Percentiles rank a stretch among this genome's conserved stretches.
phyloP scores from a whole-genome alignment of 352 stramenopile genomes.

The Phytopythium helicoides region DNA sequence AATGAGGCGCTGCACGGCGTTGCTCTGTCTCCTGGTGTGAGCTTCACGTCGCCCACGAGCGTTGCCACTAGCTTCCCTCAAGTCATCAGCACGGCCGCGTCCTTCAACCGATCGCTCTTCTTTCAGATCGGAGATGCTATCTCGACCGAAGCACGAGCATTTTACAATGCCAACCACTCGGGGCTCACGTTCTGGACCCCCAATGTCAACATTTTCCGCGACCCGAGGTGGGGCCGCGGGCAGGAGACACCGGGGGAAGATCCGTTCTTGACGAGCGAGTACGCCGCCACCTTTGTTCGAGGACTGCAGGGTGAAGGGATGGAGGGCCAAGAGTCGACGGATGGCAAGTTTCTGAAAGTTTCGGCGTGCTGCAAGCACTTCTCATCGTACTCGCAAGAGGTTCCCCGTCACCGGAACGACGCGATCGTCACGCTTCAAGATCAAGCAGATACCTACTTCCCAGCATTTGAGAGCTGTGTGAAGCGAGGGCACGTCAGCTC shows the following conservation, averaged over 20 bases:
- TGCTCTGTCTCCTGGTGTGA: constrained; percentile 62
- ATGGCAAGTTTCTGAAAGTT: constrained; percentile 57
- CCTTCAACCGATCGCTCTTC: constrained; percentile 90
- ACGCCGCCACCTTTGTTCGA: constrained; percentile 82
- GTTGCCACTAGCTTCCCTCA: constrained; percentile 90
- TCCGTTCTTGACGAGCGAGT: constrained; percentile 82
- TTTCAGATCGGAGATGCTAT: constrained; percentile 73
- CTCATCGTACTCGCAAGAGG: constrained; percentile 85
- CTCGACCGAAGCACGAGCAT: constrained; percentile 73
- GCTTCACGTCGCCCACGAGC: constrained; percentile 42
- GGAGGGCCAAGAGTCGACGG: constrained; percentile 9
- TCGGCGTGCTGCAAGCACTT: constrained; percentile 93
- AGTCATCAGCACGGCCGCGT: constrained; percentile 66
- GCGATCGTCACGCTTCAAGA: constrained; percentile 87
- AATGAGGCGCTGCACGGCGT: constrained; percentile 89
- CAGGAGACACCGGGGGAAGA: constrained; percentile 92
- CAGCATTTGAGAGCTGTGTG: constrained; percentile 81
- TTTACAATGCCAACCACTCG: constrained; percentile 72
- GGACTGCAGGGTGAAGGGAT: constrained; percentile 73
- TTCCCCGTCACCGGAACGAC: constrained; percentile 83
- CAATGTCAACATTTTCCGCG: constrained; percentile 92
- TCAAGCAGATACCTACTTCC: constrained; percentile 89
- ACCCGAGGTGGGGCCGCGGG: constrained; percentile 90
- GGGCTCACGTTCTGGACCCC: constrained; percentile 92
- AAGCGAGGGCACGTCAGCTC: constrained; percentile 67